Evolutionary conservation across 148 eudicot genomes (phyloP), one percentile per base, ranked within the genome.

Genomic region (Bassia scoparia): DNA sequence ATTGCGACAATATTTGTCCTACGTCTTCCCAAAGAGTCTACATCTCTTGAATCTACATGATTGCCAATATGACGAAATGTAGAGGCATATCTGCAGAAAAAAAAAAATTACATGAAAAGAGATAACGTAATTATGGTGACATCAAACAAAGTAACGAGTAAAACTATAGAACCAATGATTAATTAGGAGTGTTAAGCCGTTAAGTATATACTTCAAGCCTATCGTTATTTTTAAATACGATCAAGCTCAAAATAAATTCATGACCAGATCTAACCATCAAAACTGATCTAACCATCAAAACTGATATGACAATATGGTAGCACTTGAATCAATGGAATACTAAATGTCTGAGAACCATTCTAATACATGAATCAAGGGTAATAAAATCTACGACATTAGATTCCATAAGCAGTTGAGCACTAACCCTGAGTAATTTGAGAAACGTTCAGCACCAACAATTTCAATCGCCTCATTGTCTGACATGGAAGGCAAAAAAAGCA

Each of bases 401-500:
- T 38, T 62, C 29, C 73, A 72, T 52, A 18, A 59, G 75, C 75
- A 84, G 95, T 80, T 52, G 18, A 59, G 75, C 75, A 84, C 97
- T 80, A 78, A 88, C 94, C 99, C 99, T 56, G 85, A 64, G 83
- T 92, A 91, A 75, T 83, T 81, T 66, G 99, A 92, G 83, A 87
- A 95, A 80, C 97, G 84, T 81, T 91, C 91, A 8, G 92, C 77
- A 60, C 99, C 99, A 52, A 91, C 84, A 71, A 90, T 85, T 80
- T 95, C 99, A 75, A 95, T 90, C 52, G 99, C 90, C 73, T 95
- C 99, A 69, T 95, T 95, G 79, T 91, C 94, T 77, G 92, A 88
- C 99, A 95, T 92, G 83, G 86, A 78, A 74, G 99, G 87, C 87
- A 91, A 79, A 82, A 95, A 95, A 81, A 95, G 96, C 91, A 89